Percentiles rank a stretch among this genome's conserved stretches.
Conservation (phyloP, 2,329 filamentous ascomycete genomes). For the Metarhizium sp. region DNA sequence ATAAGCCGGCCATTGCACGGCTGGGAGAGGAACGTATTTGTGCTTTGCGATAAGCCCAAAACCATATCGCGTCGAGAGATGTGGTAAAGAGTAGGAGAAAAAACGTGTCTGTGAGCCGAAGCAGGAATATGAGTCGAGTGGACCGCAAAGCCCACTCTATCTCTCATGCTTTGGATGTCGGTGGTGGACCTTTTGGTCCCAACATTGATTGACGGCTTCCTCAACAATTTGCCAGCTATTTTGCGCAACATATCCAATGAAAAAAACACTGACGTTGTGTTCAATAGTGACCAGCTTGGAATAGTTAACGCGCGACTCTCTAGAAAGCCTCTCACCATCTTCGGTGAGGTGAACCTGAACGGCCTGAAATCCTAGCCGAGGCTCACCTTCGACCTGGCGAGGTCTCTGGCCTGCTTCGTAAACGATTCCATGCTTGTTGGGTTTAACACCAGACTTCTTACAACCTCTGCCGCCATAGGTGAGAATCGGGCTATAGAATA, state of each 20-base stretch:
- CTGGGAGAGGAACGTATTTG: conserved; percentile 1
- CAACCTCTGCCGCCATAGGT: conserved; percentile 46
- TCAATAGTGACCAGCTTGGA: conserved; percentile 46
- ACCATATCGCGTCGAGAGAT: not conserved
- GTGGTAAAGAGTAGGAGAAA: not conserved
- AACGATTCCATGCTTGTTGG: conserved; percentile 44
- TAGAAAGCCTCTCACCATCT: conserved; percentile 34
- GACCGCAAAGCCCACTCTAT: conserved; percentile 1
- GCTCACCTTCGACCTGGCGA: conserved; percentile 29
- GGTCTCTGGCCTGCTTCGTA: conserved; percentile 27
- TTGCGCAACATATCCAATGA: conserved; percentile 38
- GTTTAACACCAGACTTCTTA: conserved; percentile 42
- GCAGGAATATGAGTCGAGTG: not conserved
- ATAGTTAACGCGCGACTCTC: conserved; percentile 48
- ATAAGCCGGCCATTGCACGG: not conserved
- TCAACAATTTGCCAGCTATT: conserved; percentile 31
- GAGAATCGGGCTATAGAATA: conserved; percentile 36
- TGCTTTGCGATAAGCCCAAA: not conserved
- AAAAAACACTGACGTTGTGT: conserved; percentile 48
- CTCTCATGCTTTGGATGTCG: conserved; percentile 15
- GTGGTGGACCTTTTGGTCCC: conserved; percentile 34
- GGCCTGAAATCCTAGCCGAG: conserved; percentile 36
- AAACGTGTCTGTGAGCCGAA: not conserved
- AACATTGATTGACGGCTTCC: conserved; percentile 39
- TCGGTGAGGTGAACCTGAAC: conserved; percentile 34